These are phyloP conservation scores for Plectosphaerella plurivora DNA, from an alignment of 2,329 filamentous ascomycete genomes.

Conservation along the genomic window DNA sequence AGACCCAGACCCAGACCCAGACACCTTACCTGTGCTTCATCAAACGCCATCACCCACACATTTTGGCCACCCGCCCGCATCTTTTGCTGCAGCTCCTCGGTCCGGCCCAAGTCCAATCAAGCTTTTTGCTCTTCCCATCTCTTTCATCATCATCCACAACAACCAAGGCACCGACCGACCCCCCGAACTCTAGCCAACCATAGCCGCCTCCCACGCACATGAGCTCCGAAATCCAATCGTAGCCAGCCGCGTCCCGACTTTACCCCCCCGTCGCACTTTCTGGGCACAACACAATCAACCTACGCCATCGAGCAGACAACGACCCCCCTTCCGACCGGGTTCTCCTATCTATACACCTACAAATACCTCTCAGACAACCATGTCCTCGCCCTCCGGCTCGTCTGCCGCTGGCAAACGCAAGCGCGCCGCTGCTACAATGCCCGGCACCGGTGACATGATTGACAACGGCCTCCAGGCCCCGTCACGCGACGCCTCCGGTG, in stretches of 20 bases:
- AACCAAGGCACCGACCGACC: conserved; percentile 1
- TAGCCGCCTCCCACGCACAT: neutral
- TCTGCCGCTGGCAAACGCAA: conserved; percentile 71
- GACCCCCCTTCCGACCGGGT: neutral
- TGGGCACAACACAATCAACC: neutral
- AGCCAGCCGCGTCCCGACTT: neutral
- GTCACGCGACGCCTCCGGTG: conserved; percentile 76
- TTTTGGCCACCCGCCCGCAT: neutral
- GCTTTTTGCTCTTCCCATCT: neutral
- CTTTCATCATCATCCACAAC: conserved; percentile 1
- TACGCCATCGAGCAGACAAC: neutral
- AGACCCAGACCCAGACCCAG: too few species aligned
- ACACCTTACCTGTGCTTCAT: too few species aligned
- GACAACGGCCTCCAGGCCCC: conserved; percentile 62
- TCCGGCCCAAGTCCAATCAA: neutral
- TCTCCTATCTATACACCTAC: neutral
- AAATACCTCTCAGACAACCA: conserved; percentile 25
- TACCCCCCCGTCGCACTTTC: neutral
- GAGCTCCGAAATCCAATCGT: neutral
- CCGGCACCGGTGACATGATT: conserved; percentile 31
- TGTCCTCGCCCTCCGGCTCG: conserved; percentile 57
- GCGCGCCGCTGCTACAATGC: conserved; percentile 55
- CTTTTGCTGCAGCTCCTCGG: neutral
- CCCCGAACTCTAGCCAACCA: neutral
- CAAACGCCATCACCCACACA: neutral